Evolutionary conservation across 441 rosid genomes (phyloP), one percentile per base, ranked within the genome.

Genomic region (Hura crepitans): DNA sequence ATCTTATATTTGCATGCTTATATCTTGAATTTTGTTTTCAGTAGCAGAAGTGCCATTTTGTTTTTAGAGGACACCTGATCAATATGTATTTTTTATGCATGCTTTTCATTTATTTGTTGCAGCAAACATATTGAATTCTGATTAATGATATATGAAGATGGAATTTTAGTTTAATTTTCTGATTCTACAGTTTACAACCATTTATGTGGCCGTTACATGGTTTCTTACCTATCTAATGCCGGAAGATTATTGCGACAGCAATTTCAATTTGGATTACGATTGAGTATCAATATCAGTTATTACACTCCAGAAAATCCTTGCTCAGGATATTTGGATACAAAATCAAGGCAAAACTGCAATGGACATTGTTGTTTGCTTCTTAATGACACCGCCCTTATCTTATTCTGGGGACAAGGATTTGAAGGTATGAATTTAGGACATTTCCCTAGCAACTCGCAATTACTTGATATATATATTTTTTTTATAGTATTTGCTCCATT

Each of bases 171-270:
- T 12, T 30, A 7, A 6, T 35, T 27, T 45, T 28, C 42, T 57
- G 20, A 57, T 57, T 55, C 47, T 35, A 14, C 31, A 58, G 17
- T 58, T 58, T 12, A 30, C 12, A 27, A 58, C 20, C 30, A 58
- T 58, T 56, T 72, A 23, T 84, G 73, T 82, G 99, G 97, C 97
- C 79, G 82, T 94, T 75, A 75, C 89, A 81, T 94, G 97, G 99
- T 92, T 94, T 82, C 97, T 94, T 63, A 92, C 99, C 71, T 90
- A 89, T 75, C 81, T 92, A 57, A 79, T 95, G 89, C 75, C 95
- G 51, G 97, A 89, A 79, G 90, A 81, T 71, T 42, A 74, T 71
- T 70, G 72, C 59, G 85, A 82, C 62, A 67, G 63, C 47, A 84
- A 76, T 75, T 78, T 79, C 80, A 75, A 78, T 81, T 74, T 81